Evolutionary conservation across 169 alveolate genomes (phyloP), one percentile per base, ranked within the genome.

Genomic region (Besnoitia besnoiti): DNA sequence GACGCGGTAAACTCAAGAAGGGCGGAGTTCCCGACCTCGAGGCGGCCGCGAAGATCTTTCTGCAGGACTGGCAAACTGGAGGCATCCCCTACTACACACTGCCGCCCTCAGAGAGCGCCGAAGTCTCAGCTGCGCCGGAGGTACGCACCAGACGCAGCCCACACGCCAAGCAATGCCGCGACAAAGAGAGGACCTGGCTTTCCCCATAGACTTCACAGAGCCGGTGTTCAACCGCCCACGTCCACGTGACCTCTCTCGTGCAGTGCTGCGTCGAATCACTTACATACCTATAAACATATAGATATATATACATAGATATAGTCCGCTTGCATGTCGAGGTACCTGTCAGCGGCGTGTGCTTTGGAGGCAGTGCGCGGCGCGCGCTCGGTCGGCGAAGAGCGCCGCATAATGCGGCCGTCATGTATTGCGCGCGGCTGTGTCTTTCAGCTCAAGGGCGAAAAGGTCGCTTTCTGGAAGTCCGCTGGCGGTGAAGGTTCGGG

Each of bases 21-120:
- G 99, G 98, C 4, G 99, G 99, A 7, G 89, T 94, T 33, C 98
- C 98, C 59, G 98, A 98, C 93, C 88, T 96, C 46, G 97, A 96
- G 61, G 96, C 98, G 51, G 98, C 98, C 27, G 99, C 99, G 35
- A 97, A 97, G 95, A 93, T 97, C 35, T 97, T 98, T 8, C 94
- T 98, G 33, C 94, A 97, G 90, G 99, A 97, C 91, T 97, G 98
- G 98, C 96, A 96, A 47, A 92, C 93, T 49, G 99, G 99, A 62
- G 96, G 95, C 90, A 95, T 98, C 49, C 96, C 97, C 62, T 97
- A 97, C 94, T 98, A 94, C 91, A 95, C 97, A 33, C 96, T 96
- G 44, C 99, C 99, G 21, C 98, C 99, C 21, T 51, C 89, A 19
- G 76, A 50, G 19, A 51, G 37, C 37, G 59, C 76, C 39, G 30